phyloP scores from a whole-genome alignment of 208 protist species.

The Trypanosoma lewisi region DNA sequence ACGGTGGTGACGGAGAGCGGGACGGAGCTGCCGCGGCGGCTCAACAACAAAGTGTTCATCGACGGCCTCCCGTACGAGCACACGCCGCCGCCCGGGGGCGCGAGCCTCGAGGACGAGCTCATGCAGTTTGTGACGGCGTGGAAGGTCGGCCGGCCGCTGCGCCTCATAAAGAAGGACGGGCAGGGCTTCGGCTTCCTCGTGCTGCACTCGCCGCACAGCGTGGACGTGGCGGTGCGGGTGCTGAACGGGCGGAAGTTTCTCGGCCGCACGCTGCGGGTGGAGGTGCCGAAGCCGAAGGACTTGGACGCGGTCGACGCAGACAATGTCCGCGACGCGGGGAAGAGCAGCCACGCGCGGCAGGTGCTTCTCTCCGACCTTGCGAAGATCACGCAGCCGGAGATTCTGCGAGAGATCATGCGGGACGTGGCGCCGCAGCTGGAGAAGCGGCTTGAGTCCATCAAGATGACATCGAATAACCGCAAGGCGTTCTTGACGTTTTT shows the following conservation, averaged over 20 bases:
- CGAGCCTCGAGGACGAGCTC: constrained; percentile 79
- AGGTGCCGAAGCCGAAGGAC: constrained; percentile 81
- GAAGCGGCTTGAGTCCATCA: constrained; percentile 82
- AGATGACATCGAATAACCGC: constrained; percentile 89
- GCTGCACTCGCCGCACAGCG: constrained; percentile 85
- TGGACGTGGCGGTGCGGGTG: constrained; percentile 77
- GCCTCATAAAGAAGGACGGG: constrained; percentile 86
- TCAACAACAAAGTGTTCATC: constrained; percentile 91
- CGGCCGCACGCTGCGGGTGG: constrained; percentile 80
- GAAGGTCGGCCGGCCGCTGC: constrained; percentile 84
- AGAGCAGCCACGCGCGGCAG: constrained; percentile 78
- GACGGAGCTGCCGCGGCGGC: constrained; percentile 74
- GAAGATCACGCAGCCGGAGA: constrained; percentile 81
- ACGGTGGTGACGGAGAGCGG: constrained; percentile 70
- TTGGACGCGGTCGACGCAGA: constrained; percentile 34
- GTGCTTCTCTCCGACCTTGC: constrained; percentile 83
- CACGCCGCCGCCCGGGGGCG: constrained; percentile 42
- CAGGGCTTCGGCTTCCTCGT: constrained; percentile 90
- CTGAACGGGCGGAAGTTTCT: constrained; percentile 89
- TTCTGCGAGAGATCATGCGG: constrained; percentile 84
- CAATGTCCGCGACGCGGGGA: constrained; percentile 54
- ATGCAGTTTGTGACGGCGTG: constrained; percentile 76
- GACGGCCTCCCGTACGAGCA: constrained; percentile 87
- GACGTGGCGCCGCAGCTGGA: constrained; percentile 86
- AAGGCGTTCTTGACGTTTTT: constrained; percentile 89